phyloP scores from a whole-genome alignment of 176 grass and related monocot genomes.

The Luzula sylvatica region DNA sequence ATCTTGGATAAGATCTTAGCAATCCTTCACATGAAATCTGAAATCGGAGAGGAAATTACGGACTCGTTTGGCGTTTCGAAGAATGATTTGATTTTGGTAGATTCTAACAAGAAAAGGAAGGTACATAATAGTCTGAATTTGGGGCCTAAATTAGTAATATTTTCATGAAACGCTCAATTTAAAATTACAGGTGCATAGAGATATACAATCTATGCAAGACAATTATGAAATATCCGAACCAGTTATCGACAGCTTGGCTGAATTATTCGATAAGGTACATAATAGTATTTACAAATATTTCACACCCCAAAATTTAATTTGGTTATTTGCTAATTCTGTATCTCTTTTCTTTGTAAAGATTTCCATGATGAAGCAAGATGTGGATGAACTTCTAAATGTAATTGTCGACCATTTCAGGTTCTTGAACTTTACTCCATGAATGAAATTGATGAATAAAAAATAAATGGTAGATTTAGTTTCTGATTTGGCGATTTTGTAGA shows the following conservation, averaged over 20 bases:
- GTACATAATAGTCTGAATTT: background rate
- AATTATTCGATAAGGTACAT: constrained; percentile 27
- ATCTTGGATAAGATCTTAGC: constrained; percentile 12
- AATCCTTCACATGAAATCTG: constrained; percentile 4
- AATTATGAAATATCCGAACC: constrained; percentile 22
- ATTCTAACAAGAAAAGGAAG: constrained; percentile 12
- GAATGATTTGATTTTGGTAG: background rate
- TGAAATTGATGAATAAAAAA: background rate
- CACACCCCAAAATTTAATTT: background rate
- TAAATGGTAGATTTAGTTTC: too few species aligned
- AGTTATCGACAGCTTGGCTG: constrained; percentile 8
- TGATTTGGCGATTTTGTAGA: constrained; percentile 32
- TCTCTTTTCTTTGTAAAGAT: constrained; percentile 50
- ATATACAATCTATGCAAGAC: constrained; percentile 12
- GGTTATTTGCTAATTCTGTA: background rate
- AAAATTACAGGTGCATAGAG: constrained; percentile 24
- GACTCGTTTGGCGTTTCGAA: background rate
- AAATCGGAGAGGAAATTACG: background rate
- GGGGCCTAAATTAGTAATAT: background rate
- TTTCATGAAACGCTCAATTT: constrained; percentile 2
- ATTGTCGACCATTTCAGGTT: constrained; percentile 66
- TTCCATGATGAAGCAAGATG: constrained; percentile 40
- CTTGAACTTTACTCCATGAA: background rate
- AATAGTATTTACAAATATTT: background rate
- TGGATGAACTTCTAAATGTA: constrained; percentile 43